phyloP scores from a whole-genome alignment of 202 grass and related monocot species.

The Schoenoplectus triqueter region DNA sequence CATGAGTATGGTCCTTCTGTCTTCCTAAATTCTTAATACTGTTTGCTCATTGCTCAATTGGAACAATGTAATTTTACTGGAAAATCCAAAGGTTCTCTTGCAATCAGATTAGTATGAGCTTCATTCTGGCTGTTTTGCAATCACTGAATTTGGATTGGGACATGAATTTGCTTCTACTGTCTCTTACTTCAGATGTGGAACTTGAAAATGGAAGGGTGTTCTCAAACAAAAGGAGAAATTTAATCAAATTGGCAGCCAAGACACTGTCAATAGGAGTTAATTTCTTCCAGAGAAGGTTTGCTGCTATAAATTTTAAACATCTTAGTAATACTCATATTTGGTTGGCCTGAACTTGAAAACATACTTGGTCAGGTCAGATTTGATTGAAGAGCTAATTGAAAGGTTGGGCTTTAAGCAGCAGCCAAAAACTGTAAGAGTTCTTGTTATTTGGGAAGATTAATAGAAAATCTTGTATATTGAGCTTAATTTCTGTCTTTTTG shows the following conservation, averaged over 20 bases:
- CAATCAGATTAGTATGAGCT: not conserved
- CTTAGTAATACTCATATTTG: conserved; percentile 33
- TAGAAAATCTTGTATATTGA: not conserved
- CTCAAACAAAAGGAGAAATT: conserved; percentile 71
- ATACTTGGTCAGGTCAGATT: conserved; percentile 68
- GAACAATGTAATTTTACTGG: conserved; percentile 24
- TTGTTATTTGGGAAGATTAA: not conserved
- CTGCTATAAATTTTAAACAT: conserved; percentile 18
- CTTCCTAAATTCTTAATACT: conserved; percentile 8
- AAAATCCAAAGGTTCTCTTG: conserved; percentile 19
- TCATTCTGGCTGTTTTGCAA: conserved; percentile 29
- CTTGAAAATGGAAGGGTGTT: conserved; percentile 53
- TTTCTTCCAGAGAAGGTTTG: conserved; percentile 62
- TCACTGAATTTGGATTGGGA: conserved; percentile 31
- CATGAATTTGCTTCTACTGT: conserved; percentile 13
- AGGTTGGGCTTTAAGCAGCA: conserved; percentile 48
- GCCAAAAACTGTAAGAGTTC: conserved; percentile 15
- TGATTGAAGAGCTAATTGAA: conserved; percentile 56
- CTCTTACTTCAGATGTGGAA: conserved; percentile 45
- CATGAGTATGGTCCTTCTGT: not conserved
- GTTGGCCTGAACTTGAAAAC: conserved; percentile 20
- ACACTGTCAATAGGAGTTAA: conserved; percentile 54
- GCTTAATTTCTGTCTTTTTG: conserved; percentile 17
- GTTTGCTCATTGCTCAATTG: not conserved
- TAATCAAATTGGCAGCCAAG: conserved; percentile 70